phyloP scores from a whole-genome alignment of 2,329 filamentous ascomycete genomes.

The Fusarium chuoi region DNA sequence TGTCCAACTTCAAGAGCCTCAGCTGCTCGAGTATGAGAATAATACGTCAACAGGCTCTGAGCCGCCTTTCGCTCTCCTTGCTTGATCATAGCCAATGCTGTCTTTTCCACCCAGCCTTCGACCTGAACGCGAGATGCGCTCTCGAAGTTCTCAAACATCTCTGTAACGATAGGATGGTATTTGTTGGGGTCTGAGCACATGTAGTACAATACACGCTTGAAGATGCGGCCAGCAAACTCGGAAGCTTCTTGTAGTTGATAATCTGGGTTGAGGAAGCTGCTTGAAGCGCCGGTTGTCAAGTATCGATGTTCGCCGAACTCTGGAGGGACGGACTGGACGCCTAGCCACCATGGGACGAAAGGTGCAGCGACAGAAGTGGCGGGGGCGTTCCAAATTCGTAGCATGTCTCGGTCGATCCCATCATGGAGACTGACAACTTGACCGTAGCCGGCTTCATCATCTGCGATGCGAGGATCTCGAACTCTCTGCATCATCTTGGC shows the following conservation, averaged over 20 bases:
- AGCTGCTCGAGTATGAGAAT: constrained; percentile 33
- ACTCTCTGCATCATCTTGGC: constrained; percentile 39
- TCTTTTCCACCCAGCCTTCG: constrained; percentile 35
- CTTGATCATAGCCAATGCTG: constrained; percentile 23
- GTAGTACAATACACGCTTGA: constrained; percentile 38
- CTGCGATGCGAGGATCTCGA: constrained; percentile 34
- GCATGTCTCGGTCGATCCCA: constrained; percentile 28
- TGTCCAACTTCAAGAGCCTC: constrained; percentile 35
- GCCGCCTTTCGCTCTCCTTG: constrained; percentile 32
- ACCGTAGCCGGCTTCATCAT: constrained; percentile 38
- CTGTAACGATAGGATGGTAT: constrained; percentile 31
- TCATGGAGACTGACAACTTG: constrained; percentile 33
- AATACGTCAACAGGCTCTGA: constrained; percentile 31
- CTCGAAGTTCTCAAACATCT: constrained; percentile 26
- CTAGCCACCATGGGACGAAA: constrained; percentile 40
- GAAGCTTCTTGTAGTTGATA: constrained; percentile 39
- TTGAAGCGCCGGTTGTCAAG: constrained; percentile 35
- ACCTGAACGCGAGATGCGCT: constrained; percentile 27
- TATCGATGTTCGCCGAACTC: constrained; percentile 39
- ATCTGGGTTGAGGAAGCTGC: constrained; percentile 40
- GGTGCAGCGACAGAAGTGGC: constrained; percentile 31
- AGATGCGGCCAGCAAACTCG: constrained; percentile 35
- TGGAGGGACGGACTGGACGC: constrained; percentile 31
- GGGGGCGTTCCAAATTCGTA: constrained; percentile 39
- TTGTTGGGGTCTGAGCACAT: constrained; percentile 37